A percentile compares a stretch with the other conserved stretches of the same genome.
phyloP scores from a whole-genome alignment of 2,329 filamentous ascomycete species.

The Fusarium circinatum region DNA sequence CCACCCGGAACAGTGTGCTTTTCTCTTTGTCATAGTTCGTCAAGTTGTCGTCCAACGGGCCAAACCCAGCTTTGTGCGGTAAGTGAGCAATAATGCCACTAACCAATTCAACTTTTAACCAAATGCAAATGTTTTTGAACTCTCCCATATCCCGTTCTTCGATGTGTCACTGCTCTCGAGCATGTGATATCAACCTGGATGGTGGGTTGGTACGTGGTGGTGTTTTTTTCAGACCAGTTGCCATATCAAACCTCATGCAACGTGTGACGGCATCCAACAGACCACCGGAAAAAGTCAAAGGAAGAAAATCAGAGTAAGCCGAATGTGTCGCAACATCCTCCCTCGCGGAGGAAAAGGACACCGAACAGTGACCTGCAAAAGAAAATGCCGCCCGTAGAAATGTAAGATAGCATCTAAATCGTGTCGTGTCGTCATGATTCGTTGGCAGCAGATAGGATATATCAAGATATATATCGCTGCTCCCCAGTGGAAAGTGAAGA shows the following conservation, averaged over 20 bases:
- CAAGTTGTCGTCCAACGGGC: slow-evolving; percentile 19
- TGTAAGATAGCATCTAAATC: slow-evolving; percentile 40
- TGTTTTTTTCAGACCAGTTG: slow-evolving; percentile 4
- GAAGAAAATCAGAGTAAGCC: neutral
- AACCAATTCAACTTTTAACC: slow-evolving; percentile 15
- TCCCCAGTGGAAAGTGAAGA: slow-evolving; percentile 17
- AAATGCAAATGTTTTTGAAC: neutral
- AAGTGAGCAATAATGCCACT: slow-evolving; percentile 8
- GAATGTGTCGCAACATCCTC: slow-evolving; percentile 14
- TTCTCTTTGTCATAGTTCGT: slow-evolving; percentile 32
- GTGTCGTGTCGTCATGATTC: slow-evolving; percentile 44
- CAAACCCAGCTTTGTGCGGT: neutral
- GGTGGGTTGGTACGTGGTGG: neutral
- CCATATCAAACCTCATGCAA: neutral
- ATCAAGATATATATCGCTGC: slow-evolving; percentile 22
- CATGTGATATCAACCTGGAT: neutral
- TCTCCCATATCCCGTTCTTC: neutral
- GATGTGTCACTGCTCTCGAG: neutral
- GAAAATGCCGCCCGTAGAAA: slow-evolving; percentile 31
- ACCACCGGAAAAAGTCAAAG: neutral
- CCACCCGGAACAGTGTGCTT: slow-evolving; percentile 10
- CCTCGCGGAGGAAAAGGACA: slow-evolving; percentile 7
- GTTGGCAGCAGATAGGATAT: slow-evolving; percentile 22
- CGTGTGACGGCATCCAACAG: neutral
- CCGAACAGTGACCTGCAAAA: neutral